Base-by-base conservation (phyloP, 805 yeast species). In the Cyberlindnera galapagoensis region DNA sequence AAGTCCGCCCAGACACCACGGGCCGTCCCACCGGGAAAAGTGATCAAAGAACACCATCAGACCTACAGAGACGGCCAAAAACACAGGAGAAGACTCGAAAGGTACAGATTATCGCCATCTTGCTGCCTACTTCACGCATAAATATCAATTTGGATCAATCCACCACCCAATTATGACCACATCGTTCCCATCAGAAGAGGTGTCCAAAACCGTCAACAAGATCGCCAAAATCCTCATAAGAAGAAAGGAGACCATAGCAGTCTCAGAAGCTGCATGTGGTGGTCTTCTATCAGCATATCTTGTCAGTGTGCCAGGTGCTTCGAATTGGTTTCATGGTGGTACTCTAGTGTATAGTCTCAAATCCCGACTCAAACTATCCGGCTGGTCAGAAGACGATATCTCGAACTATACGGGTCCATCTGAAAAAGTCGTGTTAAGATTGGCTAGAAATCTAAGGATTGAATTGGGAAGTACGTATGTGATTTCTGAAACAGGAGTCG, bases 191-290 rank as follows among this genome's bases (percentile, higher is more conserved):
- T 84, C 88, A 3, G 54, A 56, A 7, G 74, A 70, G 12, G 62
- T 80, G 5, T 54, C 60, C 25, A 47, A 38, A 16, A 58, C 76
- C 8, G 86, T 82, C 4, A 49, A 51, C 8, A 59, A 65, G 49
- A 82, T 85, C 26, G 77, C 92, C 0, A 57, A 53, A 21, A 61
- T 76, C 5, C 63, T 85, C 16, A 57, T 71, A 13, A 51, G 54
- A 13, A 62, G 76, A 18, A 56, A 66, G 10, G 77, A 79, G 51
- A 81, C 94, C 1, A 59, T 85, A 15, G 83, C 94, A 0, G 80
- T 82, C 2, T 76, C 88, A 6, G 95, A 85, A 48, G 87, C 88
- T 3, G 94, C 95, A 0, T 85, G 95, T 54, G 95, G 95, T 7
- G 95, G 95, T 0, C 65, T 85, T 11, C 60, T 85, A 7, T 78